These are phyloP conservation scores for Coffea eugenioides DNA, from an alignment of 257 asterid genomes.

Conservation along the genomic window DNA sequence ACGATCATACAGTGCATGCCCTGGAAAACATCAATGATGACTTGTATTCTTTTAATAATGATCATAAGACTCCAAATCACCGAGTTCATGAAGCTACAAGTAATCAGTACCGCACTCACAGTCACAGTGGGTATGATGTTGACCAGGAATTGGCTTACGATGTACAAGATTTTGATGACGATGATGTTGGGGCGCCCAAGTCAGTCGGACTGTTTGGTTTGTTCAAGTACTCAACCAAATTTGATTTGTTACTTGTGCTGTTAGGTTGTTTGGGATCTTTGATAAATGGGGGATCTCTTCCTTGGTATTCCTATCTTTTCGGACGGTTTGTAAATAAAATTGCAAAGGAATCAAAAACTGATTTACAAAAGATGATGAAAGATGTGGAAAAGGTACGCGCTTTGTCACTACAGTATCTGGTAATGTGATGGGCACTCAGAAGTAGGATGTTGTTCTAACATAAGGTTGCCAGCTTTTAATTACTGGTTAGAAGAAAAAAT, in stretches of 20 bases:
- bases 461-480: background rate
- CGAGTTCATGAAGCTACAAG: conserved; percentile 17
- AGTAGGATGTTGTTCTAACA: background rate
- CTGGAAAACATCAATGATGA: conserved; percentile 10
- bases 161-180: conserved; percentile 52
- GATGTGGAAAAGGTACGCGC: conserved; percentile 58
- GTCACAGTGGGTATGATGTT: conserved; percentile 23
- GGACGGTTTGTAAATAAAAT: conserved; percentile 69
- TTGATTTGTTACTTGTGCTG: conserved; percentile 56
- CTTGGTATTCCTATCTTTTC: conserved; percentile 80
- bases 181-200: conserved; percentile 32
- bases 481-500: background rate
- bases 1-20: conserved; percentile 16
- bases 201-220: conserved; percentile 55
- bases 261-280: conserved; percentile 79
- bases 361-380: conserved; percentile 55
- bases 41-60: conserved; percentile 19
- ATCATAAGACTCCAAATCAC: conserved; percentile 11
- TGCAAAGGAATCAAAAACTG: conserved; percentile 30
- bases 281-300: conserved; percentile 84
- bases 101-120: conserved; percentile 17
- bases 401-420: background rate
- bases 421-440: no score
- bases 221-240: conserved; percentile 66
- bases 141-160: conserved; percentile 25